These are phyloP conservation scores for Tylopilus balloui DNA, from an alignment of 768 basidiomycete species.

Conservation along the genomic window DNA sequence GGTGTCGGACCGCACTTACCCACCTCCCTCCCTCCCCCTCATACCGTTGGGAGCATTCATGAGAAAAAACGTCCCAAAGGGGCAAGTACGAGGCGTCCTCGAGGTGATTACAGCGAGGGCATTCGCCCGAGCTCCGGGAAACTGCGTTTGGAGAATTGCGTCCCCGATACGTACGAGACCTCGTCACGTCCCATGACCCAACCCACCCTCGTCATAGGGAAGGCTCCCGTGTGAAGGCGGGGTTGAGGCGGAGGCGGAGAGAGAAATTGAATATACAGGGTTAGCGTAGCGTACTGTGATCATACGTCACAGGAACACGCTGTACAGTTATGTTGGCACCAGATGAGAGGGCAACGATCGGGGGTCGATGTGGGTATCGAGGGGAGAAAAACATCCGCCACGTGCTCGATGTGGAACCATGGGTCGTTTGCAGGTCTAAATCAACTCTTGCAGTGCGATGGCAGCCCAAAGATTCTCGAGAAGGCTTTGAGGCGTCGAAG, in stretches of 20 bases:
- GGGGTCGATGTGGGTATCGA: conserved; percentile 19
- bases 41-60: background rate
- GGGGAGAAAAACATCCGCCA: background rate
- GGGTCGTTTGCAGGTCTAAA: background rate
- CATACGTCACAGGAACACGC: conserved; percentile 30
- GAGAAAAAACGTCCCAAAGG: background rate
- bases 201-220: conserved; percentile 15
- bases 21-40: conserved; percentile 6
- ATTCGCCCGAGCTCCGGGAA: conserved; percentile 6
- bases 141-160: conserved; percentile 11
- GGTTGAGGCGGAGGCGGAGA: conserved; percentile 29
- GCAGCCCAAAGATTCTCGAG: background rate
- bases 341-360: conserved; percentile 13
- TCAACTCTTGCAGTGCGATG: conserved; percentile 1
- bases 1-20: too few relatives aligned
- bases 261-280: conserved; percentile 12
- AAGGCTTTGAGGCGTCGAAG: background rate
- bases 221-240: conserved; percentile 18
- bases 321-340: background rate
- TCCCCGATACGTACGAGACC: conserved; percentile 10
- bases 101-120: conserved; percentile 29
- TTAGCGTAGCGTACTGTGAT: conserved; percentile 4
- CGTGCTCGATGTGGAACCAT: conserved; percentile 1
- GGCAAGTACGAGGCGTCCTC: conserved; percentile 24
- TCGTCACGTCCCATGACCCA: conserved; percentile 7